Evolutionary conservation across 352 stramenopile genomes (phyloP).

Genomic region (Phytophthora ramorum): DNA sequence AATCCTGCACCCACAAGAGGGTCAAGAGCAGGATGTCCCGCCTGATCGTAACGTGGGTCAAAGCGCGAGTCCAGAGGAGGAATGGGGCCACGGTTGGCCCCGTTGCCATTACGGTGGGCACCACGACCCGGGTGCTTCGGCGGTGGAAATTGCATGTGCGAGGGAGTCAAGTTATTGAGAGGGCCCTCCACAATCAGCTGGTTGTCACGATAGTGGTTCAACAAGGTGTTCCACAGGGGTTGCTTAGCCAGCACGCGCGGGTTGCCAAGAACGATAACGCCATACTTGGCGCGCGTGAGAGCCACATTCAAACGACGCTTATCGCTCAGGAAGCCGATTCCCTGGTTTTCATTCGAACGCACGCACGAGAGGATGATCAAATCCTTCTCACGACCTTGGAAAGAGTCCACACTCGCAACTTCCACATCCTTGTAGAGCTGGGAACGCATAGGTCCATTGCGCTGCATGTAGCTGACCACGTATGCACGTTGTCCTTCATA

Average conservation of each 20-base stretch:
- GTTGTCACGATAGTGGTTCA: constrained; percentile 98
- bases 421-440: constrained; percentile 98
- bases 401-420: constrained; percentile 99
- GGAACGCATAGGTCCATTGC: constrained; percentile 93
- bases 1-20: constrained; percentile 35
- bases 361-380: constrained; percentile 99
- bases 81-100: constrained; percentile 52
- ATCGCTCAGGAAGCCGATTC: constrained; percentile 99
- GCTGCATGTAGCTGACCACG: constrained; percentile 98
- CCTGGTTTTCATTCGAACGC: constrained; percentile 98
- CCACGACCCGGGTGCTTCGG: constrained; percentile 53
- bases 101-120: constrained; percentile 36
- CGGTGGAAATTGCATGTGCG: constrained; percentile 97
- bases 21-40: constrained; percentile 25
- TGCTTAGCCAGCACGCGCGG: constrained; percentile 97
- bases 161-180: constrained; percentile 96
- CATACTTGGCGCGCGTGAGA: constrained; percentile 98
- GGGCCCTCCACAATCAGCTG: constrained; percentile 96
- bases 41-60: constrained; percentile 83
- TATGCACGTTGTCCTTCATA: constrained; percentile 99
- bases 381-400: constrained; percentile 99
- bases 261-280: constrained; percentile 98
- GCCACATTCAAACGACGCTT: constrained; percentile 98
- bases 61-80: constrained; percentile 87
- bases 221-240: constrained; percentile 95